These are phyloP conservation scores for Houttuynia cordata DNA, from an alignment of 164 flowering plant genomes.

Conservation along the genomic window DNA sequence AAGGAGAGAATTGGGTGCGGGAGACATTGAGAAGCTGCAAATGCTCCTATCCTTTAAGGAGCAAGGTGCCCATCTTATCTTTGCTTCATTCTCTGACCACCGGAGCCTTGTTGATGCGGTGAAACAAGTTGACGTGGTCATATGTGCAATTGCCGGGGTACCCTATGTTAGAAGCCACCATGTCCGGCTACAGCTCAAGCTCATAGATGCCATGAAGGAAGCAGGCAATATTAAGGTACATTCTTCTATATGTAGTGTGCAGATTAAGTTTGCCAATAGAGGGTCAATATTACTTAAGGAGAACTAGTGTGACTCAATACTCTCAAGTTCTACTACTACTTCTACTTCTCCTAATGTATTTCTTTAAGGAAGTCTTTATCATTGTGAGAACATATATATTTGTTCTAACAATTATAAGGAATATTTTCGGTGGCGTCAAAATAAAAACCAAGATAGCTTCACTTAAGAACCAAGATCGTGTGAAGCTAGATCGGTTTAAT, in stretches of 20 bases:
- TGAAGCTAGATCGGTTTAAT: no score
- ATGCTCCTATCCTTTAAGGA: conserved; percentile 37
- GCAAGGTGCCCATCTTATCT: conserved; percentile 42
- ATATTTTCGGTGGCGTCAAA: no score
- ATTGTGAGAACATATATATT: no score
- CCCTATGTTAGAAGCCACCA: conserved; percentile 42
- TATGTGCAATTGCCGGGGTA: conserved; percentile 54
- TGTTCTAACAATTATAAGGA: no score
- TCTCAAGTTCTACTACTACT: no score
- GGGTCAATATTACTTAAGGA: no score
- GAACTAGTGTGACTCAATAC: no score
- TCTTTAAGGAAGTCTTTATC: no score
- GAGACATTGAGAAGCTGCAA: conserved; percentile 54
- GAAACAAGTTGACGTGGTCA: conserved; percentile 51
- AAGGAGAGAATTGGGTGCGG: conserved; percentile 24
- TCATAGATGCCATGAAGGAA: conserved; percentile 60
- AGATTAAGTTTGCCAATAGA: no score
- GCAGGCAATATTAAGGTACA: conserved; percentile 59
- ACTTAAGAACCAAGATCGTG: no score
- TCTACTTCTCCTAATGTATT: no score
- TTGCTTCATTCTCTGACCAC: conserved; percentile 39
- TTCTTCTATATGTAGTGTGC: conserved; percentile 9
- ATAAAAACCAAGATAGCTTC: no score
- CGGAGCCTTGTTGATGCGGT: conserved; percentile 57
- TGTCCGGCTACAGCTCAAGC: conserved; percentile 50